Evolutionary conservation across 164 flowering plant genomes (phyloP).

Genomic region (Chimonanthus praecox): DNA sequence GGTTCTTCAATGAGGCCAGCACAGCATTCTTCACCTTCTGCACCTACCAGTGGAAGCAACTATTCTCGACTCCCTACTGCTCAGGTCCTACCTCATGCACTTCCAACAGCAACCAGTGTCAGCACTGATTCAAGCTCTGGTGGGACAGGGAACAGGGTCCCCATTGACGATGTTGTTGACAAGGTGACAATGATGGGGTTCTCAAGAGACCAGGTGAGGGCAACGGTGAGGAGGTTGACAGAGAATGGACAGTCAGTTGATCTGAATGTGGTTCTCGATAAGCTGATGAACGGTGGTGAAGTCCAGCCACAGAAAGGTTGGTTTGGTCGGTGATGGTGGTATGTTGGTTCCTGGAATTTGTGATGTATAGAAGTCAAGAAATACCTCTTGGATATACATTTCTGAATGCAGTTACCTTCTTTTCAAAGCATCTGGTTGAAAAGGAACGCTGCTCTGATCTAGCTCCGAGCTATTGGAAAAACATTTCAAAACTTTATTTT

Average conservation of each 20-base stretch:
- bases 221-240: slow-evolving; percentile 71
- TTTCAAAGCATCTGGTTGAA: background rate
- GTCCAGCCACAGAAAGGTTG: slow-evolving; percentile 65
- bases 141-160: slow-evolving; percentile 76
- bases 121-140: slow-evolving; percentile 51
- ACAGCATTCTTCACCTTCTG: slow-evolving; percentile 34
- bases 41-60: slow-evolving; percentile 43
- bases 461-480: background rate
- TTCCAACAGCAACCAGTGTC: slow-evolving; percentile 59
- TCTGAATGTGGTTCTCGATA: slow-evolving; percentile 85
- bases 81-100: slow-evolving; percentile 64
- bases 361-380: slow-evolving; percentile 2
- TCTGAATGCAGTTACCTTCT: background rate
- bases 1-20: slow-evolving; percentile 41
- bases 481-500: background rate
- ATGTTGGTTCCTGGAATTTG: background rate
- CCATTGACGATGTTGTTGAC: slow-evolving; percentile 86
- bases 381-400: background rate
- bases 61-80: slow-evolving; percentile 89
- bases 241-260: slow-evolving; percentile 95
- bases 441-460: background rate
- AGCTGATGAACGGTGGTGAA: slow-evolving; percentile 79
- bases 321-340: slow-evolving; percentile 49
- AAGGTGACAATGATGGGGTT: slow-evolving; percentile 86
- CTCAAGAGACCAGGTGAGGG: slow-evolving; percentile 79